Conservation (phyloP, 371 early-diverging fungal species). For the Syncephalastrum sp. region DNA sequence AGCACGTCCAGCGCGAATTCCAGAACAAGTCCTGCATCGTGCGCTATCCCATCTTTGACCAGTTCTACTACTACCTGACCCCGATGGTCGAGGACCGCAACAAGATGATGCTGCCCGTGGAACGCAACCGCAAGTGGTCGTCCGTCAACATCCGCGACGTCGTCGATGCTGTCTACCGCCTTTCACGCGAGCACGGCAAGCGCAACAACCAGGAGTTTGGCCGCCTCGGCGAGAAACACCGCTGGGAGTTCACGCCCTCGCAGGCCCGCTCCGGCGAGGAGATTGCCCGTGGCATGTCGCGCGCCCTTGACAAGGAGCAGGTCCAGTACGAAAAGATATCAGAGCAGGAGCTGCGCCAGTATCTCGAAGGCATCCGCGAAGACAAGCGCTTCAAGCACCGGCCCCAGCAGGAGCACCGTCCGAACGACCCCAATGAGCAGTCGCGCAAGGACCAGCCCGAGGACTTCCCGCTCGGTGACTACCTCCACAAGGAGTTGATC, state of each 20-base stretch:
- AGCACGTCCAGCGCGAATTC: slow-evolving; percentile 27
- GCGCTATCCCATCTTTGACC: slow-evolving; percentile 25
- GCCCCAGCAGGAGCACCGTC: slow-evolving; percentile 9
- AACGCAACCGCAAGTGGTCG: slow-evolving; percentile 28
- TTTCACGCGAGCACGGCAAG: slow-evolving; percentile 19
- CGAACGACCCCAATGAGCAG: background rate
- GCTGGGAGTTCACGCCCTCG: slow-evolving; percentile 24
- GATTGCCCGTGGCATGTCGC: slow-evolving; percentile 24
- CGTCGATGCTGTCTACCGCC: slow-evolving; percentile 25
- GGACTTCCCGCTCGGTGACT: slow-evolving; percentile 34
- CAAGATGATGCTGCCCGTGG: slow-evolving; percentile 24
- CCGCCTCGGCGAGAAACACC: slow-evolving; percentile 13
- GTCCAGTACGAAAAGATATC: slow-evolving; percentile 19
- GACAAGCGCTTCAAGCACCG: slow-evolving; percentile 30
- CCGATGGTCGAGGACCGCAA: slow-evolving; percentile 30
- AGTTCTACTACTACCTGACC: slow-evolving; percentile 35
- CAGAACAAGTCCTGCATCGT: slow-evolving; percentile 23
- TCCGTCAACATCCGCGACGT: slow-evolving; percentile 32
- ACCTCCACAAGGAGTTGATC: slow-evolving; percentile 27
- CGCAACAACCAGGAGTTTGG: background rate
- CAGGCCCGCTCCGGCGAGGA: slow-evolving; percentile 16
- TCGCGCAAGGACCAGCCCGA: slow-evolving; percentile 14
- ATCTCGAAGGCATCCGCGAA: slow-evolving; percentile 26
- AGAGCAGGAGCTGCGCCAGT: slow-evolving; percentile 18
- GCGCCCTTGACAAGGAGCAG: slow-evolving; percentile 24